Evolutionary conservation across 768 basidiomycete genomes (phyloP).

Genomic region (Pleurotus pulmonarius): DNA sequence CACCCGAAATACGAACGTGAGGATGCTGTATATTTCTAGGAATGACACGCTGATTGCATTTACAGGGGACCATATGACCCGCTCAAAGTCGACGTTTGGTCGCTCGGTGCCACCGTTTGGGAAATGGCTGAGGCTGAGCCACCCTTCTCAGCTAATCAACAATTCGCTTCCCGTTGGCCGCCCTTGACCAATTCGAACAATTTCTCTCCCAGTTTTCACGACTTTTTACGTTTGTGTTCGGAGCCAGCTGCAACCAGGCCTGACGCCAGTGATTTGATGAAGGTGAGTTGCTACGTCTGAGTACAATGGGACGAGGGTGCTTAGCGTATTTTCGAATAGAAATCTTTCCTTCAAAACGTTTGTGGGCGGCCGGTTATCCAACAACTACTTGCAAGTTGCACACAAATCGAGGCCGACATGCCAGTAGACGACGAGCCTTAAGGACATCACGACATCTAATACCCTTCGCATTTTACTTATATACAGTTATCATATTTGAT

Average conservation of each 20-base stretch:
- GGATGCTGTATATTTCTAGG: constrained; percentile 16
- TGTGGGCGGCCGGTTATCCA: constrained; percentile 67
- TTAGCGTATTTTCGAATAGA: constrained; percentile 29
- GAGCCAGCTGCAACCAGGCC: constrained; percentile 55
- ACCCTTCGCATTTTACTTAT: constrained; percentile 6
- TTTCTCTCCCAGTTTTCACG: constrained; percentile 67
- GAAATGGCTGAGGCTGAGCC: constrained; percentile 75
- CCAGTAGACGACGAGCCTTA: constrained; percentile 19
- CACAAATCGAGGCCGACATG: constrained; percentile 53
- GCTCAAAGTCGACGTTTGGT: constrained; percentile 78
- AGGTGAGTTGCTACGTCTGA: constrained; percentile 36
- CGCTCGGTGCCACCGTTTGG: constrained; percentile 81
- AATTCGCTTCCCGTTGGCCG: constrained; percentile 64
- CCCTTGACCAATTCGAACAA: constrained; percentile 52
- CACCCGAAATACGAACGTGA: constrained; percentile 74
- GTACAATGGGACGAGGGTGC: too few species aligned
- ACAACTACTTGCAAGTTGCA: constrained; percentile 64
- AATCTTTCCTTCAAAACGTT: constrained; percentile 61
- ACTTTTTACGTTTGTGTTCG: constrained; percentile 67
- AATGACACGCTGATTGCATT: constrained; percentile 9
- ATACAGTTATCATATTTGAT: constrained; percentile 6
- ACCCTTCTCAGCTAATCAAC: constrained; percentile 61
- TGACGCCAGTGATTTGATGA: constrained; percentile 49
- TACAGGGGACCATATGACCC: constrained; percentile 65
- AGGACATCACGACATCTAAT: constrained; percentile 8